Base-by-base conservation (phyloP, 2,329 filamentous ascomycete genomes). In the Ophiostoma triangulosporum region DNA sequence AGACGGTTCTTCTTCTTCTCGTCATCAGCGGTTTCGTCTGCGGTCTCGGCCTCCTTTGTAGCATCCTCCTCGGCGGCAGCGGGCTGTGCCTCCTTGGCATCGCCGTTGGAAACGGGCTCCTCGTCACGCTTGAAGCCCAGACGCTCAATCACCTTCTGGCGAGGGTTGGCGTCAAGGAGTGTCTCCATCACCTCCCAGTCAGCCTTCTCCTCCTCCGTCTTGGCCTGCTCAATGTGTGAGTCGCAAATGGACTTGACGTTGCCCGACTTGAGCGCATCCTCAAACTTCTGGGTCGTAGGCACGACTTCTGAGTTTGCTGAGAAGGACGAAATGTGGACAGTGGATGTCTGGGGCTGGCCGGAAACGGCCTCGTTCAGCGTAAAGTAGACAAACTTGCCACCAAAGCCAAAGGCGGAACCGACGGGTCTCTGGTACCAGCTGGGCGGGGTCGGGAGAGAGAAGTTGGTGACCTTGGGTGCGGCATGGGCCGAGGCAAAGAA, bases 131-230 rank as follows among this genome's bases (percentile, higher is more conserved):
- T 74, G 68, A 97, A 91, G n/a, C 91, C 93, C 17, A 98, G 78
- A 65, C 94, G 90, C 60, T 94, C 85, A 22, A 93, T 78, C 54
- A 98, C 83, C 65, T 87, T 83, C 65, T 85, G 84, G 40, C 90
- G 81, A n/a, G 89, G 86, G 63, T 91, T 90, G 29, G 86, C 82
- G 3, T 87, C 84, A 49, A 91, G 84, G 57, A 98, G 70, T 2
- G 89, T 93, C 67, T 93, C 83, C 66, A 98, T 88, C 35, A 97
- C 88, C 59, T 86, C 85, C 93, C 93, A 98, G 67, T 97, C 91
- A 4, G 87, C 86, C 73, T 89, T 96, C 66, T 97, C 93, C 60
- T 95, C 88, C 1, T 96, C 90, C 0, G 81, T 87, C 63, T 81
- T 82, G 17, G 90, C 84, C 57, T 81, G 73, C 26, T 82, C 73